Evolutionary conservation across 441 rosid species (phyloP).

Genomic region (Erodium chrysanthum): DNA sequence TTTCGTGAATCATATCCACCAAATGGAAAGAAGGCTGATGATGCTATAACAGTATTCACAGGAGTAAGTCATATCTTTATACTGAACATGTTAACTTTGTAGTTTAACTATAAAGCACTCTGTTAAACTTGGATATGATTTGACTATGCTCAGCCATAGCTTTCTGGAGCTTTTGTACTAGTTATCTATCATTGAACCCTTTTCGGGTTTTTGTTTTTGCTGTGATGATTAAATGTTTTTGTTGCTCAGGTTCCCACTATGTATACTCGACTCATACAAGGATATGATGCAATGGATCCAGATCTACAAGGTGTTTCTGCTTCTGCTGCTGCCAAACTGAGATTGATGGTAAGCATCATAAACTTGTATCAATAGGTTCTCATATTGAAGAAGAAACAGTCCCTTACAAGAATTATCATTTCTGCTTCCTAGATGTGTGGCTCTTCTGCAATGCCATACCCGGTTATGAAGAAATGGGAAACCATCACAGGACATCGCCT

Average conservation of each 20-base stretch:
- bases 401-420: constrained; percentile 8
- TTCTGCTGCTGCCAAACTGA: constrained; percentile 63
- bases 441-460: constrained; percentile 89
- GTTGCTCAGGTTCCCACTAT: constrained; percentile 75
- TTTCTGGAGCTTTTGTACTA: constrained; percentile 14
- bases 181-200: not conserved
- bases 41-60: constrained; percentile 73
- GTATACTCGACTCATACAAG: constrained; percentile 91
- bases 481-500: constrained; percentile 86
- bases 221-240: constrained; percentile 11
- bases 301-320: constrained; percentile 58
- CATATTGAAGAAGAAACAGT: constrained; percentile 11
- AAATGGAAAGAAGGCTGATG: constrained; percentile 39
- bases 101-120: not conserved
- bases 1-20: constrained; percentile 74
- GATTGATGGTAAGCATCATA: constrained; percentile 56
- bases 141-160: not conserved
- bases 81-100: not conserved
- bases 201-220: not conserved
- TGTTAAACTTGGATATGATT: not conserved
- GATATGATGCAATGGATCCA: constrained; percentile 77
- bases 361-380: not conserved
- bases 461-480: constrained; percentile 94
- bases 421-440: constrained; percentile 67
- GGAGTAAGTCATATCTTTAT: constrained; percentile 52